Base-by-base conservation (phyloP, 1,284 basidiomycete species). In the Ustilago bromivora region DNA sequence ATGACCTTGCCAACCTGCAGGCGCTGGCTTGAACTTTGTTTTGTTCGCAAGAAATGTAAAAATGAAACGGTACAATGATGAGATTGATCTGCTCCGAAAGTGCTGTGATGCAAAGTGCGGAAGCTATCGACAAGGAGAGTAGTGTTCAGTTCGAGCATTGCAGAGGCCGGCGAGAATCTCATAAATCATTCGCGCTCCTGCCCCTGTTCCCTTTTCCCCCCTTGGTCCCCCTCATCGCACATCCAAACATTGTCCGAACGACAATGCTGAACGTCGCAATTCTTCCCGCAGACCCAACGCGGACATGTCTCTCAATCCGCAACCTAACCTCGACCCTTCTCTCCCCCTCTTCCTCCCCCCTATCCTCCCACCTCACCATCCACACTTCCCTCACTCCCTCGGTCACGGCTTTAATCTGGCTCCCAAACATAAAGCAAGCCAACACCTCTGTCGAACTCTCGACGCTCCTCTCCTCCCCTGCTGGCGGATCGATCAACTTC, bases 351-450 rank as follows among this genome's bases (percentile, higher is more conserved):
- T 17, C 46, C n/a, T 59, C 31, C 9, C 36, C 13, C 32, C 31
- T 19, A 4, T n/a, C 43, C 12, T 11, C 32, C 5, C 38, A 28
- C 23, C 6, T 64, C 9, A 36, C 5, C 31, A 41, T 52, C 38
- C 36, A 51, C 3, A 11, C 43, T 13, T 1, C 9, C 8, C 19
- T 53, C 10, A 40, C 28, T 0, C 3, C 53, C 0, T 0, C 15
- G 5, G 68, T 62, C 9, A 6, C 32, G 10, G 68, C 64, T 0
- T 19, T 77, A 0, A 17, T 77, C 2, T 77, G 66, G 63, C 60
- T 77, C 4, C 70, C 75, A 12, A 60, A 55, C 31, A 43, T 65
- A 2, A 28, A 57, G 0, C 62, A 61, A 34, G 67, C 57, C 12
- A 49, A 73, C 36, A 65, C 62, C 5, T n/a, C 60, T 6, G 8